These are phyloP conservation scores for Vitis amurensis DNA, from an alignment of 164 flowering plant species.

Conservation along the genomic window DNA sequence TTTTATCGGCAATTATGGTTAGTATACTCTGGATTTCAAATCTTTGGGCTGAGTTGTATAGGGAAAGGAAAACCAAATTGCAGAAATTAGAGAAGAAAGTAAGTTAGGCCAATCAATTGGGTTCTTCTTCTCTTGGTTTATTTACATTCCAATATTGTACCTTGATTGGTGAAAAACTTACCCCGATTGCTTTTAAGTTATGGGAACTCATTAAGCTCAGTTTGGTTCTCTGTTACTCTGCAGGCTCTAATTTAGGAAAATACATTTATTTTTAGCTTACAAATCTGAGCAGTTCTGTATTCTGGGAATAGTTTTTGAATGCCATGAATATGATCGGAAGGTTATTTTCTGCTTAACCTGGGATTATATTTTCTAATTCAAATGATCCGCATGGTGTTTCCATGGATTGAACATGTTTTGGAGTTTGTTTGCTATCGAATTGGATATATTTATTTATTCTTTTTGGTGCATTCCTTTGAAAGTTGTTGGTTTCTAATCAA, in stretches of 20 bases:
- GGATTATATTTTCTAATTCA: not conserved
- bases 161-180: too few relatives aligned
- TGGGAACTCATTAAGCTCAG: too few relatives aligned
- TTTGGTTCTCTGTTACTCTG: not conserved
- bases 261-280: not conserved
- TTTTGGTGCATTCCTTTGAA: too few relatives aligned
- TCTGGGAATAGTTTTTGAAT: not conserved
- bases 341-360: not conserved
- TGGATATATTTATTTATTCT: too few relatives aligned
- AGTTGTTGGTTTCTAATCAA: too few relatives aligned
- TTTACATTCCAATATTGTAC: too few relatives aligned
- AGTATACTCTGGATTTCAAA: constrained; percentile 77
- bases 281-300: not conserved
- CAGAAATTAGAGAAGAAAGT: constrained; percentile 38
- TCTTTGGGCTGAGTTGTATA: constrained; percentile 68
- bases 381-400: not conserved
- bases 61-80: constrained; percentile 37
- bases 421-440: not conserved
- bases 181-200: too few relatives aligned
- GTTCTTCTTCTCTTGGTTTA: not conserved
- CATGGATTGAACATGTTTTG: not conserved
- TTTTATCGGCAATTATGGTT: constrained; percentile 54
- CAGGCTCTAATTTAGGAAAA: not conserved
- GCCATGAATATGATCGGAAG: not conserved
- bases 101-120: constrained; percentile 10